Evolutionary conservation across 208 protist species (phyloP).

Genomic region (Herpetomonas samuelpessoai): DNA sequence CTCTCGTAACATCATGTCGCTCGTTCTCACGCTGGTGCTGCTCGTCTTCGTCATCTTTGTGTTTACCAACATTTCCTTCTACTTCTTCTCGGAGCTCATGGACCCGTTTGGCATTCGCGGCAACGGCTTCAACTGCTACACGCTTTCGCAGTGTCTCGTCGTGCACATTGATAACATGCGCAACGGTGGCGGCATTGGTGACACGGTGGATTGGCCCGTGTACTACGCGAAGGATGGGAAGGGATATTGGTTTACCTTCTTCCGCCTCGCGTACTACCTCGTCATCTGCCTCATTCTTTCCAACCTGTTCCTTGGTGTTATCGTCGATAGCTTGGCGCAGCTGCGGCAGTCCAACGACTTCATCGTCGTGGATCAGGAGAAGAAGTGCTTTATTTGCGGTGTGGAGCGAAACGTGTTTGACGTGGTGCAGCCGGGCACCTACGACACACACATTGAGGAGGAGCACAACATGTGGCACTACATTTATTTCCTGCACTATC

Average conservation of each 20-base stretch:
- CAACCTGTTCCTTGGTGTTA: conserved; percentile 95
- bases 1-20: conserved; percentile 28
- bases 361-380: conserved; percentile 67
- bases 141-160: conserved; percentile 70
- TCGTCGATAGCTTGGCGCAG: conserved; percentile 90
- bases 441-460: conserved; percentile 75
- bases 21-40: conserved; percentile 58
- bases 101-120: conserved; percentile 29
- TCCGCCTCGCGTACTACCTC: conserved; percentile 81
- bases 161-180: conserved; percentile 75
- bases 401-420: conserved; percentile 84
- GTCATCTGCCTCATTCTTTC: conserved; percentile 75
- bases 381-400: conserved; percentile 94
- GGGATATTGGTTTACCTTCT: conserved; percentile 89
- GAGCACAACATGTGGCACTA: conserved; percentile 97
- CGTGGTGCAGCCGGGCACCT: conserved; percentile 56
- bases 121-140: conserved; percentile 76
- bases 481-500: conserved; percentile 89
- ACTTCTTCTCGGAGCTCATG: conserved; percentile 55
- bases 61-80: conserved; percentile 58
- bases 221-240: conserved; percentile 47
- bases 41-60: conserved; percentile 56
- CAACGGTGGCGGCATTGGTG: conserved; percentile 71
- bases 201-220: conserved; percentile 58
- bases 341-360: conserved; percentile 63